A percentile compares a stretch with the other conserved stretches of the same genome.
phyloP scores from a whole-genome alignment of 148 eudicot genomes.

The Chenopodium berlandieri region DNA sequence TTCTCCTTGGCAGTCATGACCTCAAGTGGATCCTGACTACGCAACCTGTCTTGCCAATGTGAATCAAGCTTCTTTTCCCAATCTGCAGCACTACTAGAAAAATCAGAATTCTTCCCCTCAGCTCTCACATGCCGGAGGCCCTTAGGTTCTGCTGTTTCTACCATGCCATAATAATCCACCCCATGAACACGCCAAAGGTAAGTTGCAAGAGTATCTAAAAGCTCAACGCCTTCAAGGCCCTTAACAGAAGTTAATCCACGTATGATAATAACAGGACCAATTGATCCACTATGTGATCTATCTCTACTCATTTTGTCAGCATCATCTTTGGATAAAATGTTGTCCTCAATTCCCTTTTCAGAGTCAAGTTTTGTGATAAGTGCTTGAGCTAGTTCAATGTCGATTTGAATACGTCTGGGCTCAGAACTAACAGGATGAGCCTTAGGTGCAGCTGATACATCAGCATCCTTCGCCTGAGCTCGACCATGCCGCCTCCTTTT shows the following conservation, averaged over 20 bases:
- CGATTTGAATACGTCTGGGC: conserved; percentile 65
- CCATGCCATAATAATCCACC: conserved; percentile 85
- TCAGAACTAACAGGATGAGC: conserved; percentile 85
- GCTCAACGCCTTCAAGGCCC: conserved; percentile 95
- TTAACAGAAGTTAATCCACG: conserved; percentile 75
- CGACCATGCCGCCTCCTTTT: conserved; percentile 78
- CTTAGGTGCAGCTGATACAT: conserved; percentile 78
- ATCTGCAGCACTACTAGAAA: conserved; percentile 46
- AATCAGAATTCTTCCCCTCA: conserved; percentile 65
- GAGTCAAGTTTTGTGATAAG: conserved; percentile 79
- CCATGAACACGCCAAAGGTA: conserved; percentile 99
- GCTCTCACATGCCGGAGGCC: conserved; percentile 85
- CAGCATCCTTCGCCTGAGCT: conserved; percentile 51
- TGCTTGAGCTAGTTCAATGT: conserved; percentile 79
- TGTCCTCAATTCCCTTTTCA: conserved; percentile 90
- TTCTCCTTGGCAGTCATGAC: conserved; percentile 93
- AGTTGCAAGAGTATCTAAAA: conserved; percentile 84
- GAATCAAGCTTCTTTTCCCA: conserved; percentile 92
- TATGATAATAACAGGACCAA: conserved; percentile 82
- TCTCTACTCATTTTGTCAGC: conserved; percentile 70
- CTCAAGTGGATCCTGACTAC: conserved; percentile 80
- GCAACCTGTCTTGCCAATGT: conserved; percentile 84
- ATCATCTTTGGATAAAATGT: conserved; percentile 69
- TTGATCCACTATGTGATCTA: conserved; percentile 71
- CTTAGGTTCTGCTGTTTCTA: conserved; percentile 76